Base-by-base conservation (phyloP, 805 yeast genomes). In the Nakazawaea holstii region DNA sequence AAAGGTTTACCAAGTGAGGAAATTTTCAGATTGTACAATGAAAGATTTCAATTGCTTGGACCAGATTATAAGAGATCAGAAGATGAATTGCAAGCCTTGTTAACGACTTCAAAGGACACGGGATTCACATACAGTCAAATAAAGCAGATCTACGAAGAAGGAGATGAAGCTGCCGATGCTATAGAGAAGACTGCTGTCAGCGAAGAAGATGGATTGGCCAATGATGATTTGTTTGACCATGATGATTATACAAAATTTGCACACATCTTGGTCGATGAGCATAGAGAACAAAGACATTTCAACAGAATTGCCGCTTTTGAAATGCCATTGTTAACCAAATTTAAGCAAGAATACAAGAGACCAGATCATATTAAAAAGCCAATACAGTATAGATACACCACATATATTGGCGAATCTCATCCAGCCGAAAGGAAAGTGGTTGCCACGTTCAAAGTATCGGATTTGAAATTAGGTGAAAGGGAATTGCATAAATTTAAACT, bases 281-380 rank as follows among this genome's bases (percentile, higher is more conserved):
- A 81, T 57, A 77, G 97, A 59, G 84, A 79, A 53, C 81, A 79
- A 55, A 81, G 95, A 55, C 79, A 85, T 53, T 80, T 83, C 58
- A 83, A 83, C 59, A 77, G 97, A 57, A 73, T 88, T 39, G 88
- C 95, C 9, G 97, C 97, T 0, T 92, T 84, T 67, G 98, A 92
- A 62, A 76, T 92, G 73, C 99, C 99, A 6, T 76, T 80, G 48
- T 73, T 94, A 53, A 81, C 83, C 37, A 81, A 88, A 63, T 86
- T 74, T 61, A 83, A 92, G 55, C 80, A 84, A 64, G 74, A 73
- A 50, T 91, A 87, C 68, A 62, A 59, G 31, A 83, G 83, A 17
- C 70, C 71, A 11, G 54, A 72, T 6, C 54, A 55, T 9, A 60
- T 58, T 14, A 68, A 71, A 27, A 64, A 72, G 8, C 89, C 90